phyloP scores from a whole-genome alignment of 2,329 filamentous ascomycete genomes.

The Ceratocystis harringtonii region DNA sequence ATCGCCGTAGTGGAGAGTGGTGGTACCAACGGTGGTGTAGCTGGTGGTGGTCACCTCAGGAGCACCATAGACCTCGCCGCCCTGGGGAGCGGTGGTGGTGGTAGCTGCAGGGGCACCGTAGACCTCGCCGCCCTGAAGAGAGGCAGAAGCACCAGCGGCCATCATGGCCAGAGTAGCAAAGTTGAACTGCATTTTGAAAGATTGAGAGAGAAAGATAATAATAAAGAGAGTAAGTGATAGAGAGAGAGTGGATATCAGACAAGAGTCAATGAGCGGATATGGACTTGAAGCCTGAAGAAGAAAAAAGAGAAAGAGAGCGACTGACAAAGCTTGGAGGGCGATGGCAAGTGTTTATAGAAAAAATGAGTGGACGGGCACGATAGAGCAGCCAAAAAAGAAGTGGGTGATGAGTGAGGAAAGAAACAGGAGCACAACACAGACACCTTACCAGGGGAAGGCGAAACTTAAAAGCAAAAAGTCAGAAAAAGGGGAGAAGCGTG shows the following conservation, averaged over 20 bases:
- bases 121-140: not conserved
- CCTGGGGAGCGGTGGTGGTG: not conserved
- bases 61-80: not conserved
- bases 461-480: constrained; percentile 14
- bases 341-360: constrained; percentile 10
- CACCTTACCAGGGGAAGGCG: constrained; percentile 10
- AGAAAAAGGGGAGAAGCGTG: constrained; percentile 1
- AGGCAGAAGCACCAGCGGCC: constrained; percentile 9
- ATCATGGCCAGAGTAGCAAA: constrained; percentile 15
- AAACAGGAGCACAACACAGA: constrained; percentile 11
- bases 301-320: not conserved
- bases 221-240: not conserved
- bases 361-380: constrained; percentile 14
- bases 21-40: constrained; percentile 5
- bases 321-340: not conserved
- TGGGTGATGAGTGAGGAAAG: constrained; percentile 4
- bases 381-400: constrained; percentile 1
- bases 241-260: constrained; percentile 8
- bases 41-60: not conserved
- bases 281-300: not conserved
- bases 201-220: not conserved
- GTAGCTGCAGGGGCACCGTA: not conserved
- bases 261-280: constrained; percentile 7
- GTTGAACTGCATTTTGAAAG: constrained; percentile 16
- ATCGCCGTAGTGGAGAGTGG: constrained; percentile 5